Base-by-base conservation (phyloP, 2,329 filamentous ascomycete species). In the Coniochaeta hoffmannii region DNA sequence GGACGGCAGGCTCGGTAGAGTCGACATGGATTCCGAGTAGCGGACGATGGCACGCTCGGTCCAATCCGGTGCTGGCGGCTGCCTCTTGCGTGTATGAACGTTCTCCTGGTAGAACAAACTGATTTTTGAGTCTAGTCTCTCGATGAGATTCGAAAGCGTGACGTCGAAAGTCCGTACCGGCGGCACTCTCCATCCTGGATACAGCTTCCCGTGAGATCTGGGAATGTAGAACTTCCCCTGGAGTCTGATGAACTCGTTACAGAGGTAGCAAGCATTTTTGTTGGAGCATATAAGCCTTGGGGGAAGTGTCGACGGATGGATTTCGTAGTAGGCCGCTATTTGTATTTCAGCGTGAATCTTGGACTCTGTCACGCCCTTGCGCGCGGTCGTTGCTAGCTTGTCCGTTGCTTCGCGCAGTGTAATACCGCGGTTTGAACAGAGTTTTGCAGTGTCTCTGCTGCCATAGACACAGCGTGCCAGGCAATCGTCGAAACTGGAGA, bases 231-330 rank as follows among this genome's bases (percentile, higher is more conserved):
- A 72, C 38, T 65, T 67, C 2, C 71, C 69, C 56, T 78, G 72
- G 14, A 70, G 59, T 1, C 59, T 53, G n/a, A 80, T 69, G 57
- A 80, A 74, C 7, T 70, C 63, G 53, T 79, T 74, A 62, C 77
- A 81, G 0, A 80, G 68, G 60, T 74, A 80, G 59, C 77, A 81
- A 1, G 77, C 73, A 53, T 75, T 71, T 56, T 80, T 81, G 65
- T 71, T 76, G 3, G 76, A 76, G 54, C 71, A 71, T 6, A 81
- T 72, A 3, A 76, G 68, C 17, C 75, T 69, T 9, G 76, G 74
- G 30, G 61, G 65, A 11, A 61, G 58, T 0, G 56, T 53, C 0
- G 57, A n/a, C 2, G 62, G 53, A 30, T 68, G 57, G 2, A 66
- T 51, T 52, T 76, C 71, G 55, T 71, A 76, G 57, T 74, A 69